Base-by-base conservation (phyloP, 768 basidiomycete species). In the Hypholoma sublateritium region DNA sequence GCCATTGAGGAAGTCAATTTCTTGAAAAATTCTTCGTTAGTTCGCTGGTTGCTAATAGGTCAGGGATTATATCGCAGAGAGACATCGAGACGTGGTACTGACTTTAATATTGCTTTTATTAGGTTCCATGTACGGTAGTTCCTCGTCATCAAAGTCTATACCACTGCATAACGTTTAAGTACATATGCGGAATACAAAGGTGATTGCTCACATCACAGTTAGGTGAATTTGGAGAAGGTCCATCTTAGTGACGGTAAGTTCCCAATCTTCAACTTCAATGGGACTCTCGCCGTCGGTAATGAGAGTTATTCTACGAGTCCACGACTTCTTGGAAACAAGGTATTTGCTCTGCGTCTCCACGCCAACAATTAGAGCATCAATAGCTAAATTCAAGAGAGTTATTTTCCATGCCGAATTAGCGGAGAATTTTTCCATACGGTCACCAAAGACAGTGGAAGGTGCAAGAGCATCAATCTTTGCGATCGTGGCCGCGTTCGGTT, bases 301-400 rank as follows among this genome's bases (percentile, higher is more conserved):
- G 14, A 98, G 64, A 36, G 89, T 79, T 2, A 96, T 76, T 73
- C 89, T 95, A 51, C 92, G 83, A 1, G 89, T 90, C 93, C 93
- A 96, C 0, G 87, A 84, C 64, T 82, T 84, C 72, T 93, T 97
- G 19, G 72, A 83, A 28, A 69, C 77, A 35, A 95, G 77, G 64
- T 91, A 83, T 1, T 71, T 65, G 34, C 81, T 78, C 64, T 98
- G 88, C 2, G 90, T 88, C 69, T 96, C 88, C 50, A 93, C 80
- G 2, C 81, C 92, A 8, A 97, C 93, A 59, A 97, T 88, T 28
- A 98, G 71, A 5, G 88, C 94, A 62, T 95, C 93, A 54, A 97
- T 80, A 2, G 93, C 95, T 90, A 37, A n/a, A 24, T 17, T 35
- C 4, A 43, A 25, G 11, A 21, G n/a, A 22, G 50, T 63, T 14